Base-by-base conservation (phyloP, 225 moss, liverwort and hornwort genomes). In the Antitrichia curtipendula region DNA sequence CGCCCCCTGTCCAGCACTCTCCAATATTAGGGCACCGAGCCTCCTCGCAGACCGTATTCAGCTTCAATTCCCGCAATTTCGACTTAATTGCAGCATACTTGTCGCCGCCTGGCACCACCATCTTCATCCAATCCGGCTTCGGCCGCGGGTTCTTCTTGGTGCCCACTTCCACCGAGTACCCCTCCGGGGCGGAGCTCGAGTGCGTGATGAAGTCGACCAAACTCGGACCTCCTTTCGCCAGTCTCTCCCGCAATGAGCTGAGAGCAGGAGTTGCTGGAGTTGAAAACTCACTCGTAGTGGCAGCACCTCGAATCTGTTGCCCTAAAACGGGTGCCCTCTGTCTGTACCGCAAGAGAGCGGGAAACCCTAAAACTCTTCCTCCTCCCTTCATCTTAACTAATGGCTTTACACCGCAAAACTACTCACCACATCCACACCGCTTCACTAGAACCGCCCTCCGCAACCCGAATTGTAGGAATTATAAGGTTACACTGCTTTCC, bases 31-130 rank as follows among this genome's bases (percentile, higher is more conserved):
- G 99, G 84, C 99, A 99, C 81, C 80, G 95, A 47, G 99, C 99
- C 91, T 99, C 99, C 94, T 99, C 99, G 76, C 99, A 99, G 10
- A 99, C 99, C 3, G 99, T 99, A 50, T 99, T 99, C 86, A 99
- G 84, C 84, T 99, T 99, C 90, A 99, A 88, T 82, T 95, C 95
- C 82, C 99, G 86, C 90, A 99, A 87, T 53, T 97, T 95, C n/a
- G 95, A 92, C 87, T 99, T 99, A 43, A 99, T 99, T n/a, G 90
- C 84, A 6, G 93, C 87, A 64, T 99, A 99, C 90, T 96, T 99
- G 41, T 96, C 99, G 32, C 99, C 99, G 19, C 97, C 96, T 18
- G 99, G 99, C 84, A 99, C 93, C 17, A 96, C 94, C 91, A 95
- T 93, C 84, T 94, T 97, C 99, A 99, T 99, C 99, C 99, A 99